Conservation (phyloP, 192 early-diverging fungal genomes). For the Chytriomyces hyalinus region DNA sequence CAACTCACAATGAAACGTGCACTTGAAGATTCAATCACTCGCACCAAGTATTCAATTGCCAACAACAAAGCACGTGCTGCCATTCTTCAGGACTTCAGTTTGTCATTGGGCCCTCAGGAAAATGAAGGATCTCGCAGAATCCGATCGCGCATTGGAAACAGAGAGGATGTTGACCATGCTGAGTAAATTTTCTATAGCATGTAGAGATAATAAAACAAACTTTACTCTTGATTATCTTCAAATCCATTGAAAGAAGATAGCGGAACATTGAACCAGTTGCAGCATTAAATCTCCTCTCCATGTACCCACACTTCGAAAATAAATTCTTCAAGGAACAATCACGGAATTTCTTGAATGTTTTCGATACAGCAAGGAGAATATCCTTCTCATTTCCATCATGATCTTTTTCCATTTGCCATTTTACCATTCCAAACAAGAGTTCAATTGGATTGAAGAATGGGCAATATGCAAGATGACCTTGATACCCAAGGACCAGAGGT, state of each 20-base stretch:
- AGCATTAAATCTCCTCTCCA: conserved; percentile 3
- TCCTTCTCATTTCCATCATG: background rate
- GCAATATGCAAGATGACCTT: conserved; percentile 28
- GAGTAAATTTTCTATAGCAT: background rate
- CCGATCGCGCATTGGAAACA: too few relatives aligned
- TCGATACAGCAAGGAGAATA: background rate
- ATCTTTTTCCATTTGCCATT: background rate
- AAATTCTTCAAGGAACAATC: background rate
- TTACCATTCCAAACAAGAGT: conserved; percentile 37
- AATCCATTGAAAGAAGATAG: background rate
- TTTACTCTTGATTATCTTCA: conserved; percentile 1
- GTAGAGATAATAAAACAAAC: background rate
- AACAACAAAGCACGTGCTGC: background rate
- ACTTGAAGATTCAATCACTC: background rate
- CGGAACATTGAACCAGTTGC: background rate
- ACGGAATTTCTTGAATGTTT: background rate
- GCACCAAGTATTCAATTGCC: background rate
- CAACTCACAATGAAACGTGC: background rate
- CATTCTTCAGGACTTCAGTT: background rate
- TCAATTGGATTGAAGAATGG: conserved; percentile 26
- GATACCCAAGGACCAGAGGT: conserved; percentile 22
- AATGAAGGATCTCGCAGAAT: too few relatives aligned
- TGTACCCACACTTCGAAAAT: conserved; percentile 21
- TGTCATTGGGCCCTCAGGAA: too few relatives aligned
- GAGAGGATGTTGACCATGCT: conserved; percentile 17